These are phyloP conservation scores for Xerocomellus intermedius DNA, from an alignment of 768 basidiomycete species.

Conservation along the genomic window DNA sequence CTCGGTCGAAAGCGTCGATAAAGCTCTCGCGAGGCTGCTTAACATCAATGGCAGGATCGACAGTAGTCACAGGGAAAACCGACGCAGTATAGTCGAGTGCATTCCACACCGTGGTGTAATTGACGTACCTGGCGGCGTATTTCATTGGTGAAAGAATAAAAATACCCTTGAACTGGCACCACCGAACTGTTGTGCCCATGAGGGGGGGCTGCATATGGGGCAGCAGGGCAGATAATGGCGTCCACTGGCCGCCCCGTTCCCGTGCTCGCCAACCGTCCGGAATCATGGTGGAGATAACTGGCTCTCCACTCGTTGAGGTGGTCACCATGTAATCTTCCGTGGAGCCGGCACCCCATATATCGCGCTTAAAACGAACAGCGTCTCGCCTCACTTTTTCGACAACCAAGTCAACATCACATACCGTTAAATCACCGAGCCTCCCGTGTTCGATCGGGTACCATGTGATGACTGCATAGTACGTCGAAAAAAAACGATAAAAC, in stretches of 20 bases:
- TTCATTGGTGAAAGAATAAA: neutral
- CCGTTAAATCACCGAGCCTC: conserved; percentile 42
- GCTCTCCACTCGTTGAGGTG: conserved; percentile 49
- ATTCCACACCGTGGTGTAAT: conserved; percentile 68
- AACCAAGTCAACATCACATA: conserved; percentile 30
- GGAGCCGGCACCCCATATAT: conserved; percentile 48
- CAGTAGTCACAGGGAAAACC: conserved; percentile 62
- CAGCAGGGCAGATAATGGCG: conserved; percentile 66
- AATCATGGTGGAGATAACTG: conserved; percentile 49
- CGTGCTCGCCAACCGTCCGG: conserved; percentile 38
- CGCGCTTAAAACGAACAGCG: conserved; percentile 23
- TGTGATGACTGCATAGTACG: conserved; percentile 52
- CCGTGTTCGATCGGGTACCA: conserved; percentile 60
- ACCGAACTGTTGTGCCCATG: conserved; percentile 58
- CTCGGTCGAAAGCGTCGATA: conserved; percentile 45
- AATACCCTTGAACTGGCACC: neutral
- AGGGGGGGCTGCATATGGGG: conserved; percentile 58
- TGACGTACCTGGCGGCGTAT: conserved; percentile 35
- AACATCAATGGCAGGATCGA: conserved; percentile 53
- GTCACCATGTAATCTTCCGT: conserved; percentile 44
- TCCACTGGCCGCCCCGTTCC: conserved; percentile 74
- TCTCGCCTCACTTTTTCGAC: neutral
- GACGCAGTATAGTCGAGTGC: conserved; percentile 62
- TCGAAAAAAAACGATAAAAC: neutral
- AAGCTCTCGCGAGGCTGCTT: conserved; percentile 47